Conservation (phyloP, 73 alveolate species). For the Paramecium tetraurelia region DNA sequence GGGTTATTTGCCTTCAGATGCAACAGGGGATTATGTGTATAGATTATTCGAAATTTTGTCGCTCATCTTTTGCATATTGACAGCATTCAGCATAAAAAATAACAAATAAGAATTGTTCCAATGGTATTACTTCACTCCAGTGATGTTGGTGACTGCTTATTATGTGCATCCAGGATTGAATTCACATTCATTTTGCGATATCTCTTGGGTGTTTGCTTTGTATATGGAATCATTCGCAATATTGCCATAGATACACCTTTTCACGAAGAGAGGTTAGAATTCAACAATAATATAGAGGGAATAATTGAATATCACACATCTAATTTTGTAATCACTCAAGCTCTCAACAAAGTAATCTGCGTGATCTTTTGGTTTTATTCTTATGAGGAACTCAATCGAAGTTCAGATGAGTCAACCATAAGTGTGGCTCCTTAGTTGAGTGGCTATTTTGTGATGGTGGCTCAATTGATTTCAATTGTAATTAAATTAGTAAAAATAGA, state of each 20-base stretch:
- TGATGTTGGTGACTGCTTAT: conserved; percentile 55
- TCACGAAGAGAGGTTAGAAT: conserved; percentile 52
- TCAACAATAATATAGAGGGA: conserved; percentile 49
- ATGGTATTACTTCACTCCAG: conserved; percentile 68
- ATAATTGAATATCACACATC: conserved; percentile 73
- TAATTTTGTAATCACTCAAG: conserved; percentile 43
- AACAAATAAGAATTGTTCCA: conserved; percentile 29
- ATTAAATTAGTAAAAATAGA: neutral
- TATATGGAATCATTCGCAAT: conserved; percentile 73
- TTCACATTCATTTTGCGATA: conserved; percentile 53
- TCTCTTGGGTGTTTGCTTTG: conserved; percentile 67
- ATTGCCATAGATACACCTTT: conserved; percentile 66
- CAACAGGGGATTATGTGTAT: conserved; percentile 63
- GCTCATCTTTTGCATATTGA: conserved; percentile 40
- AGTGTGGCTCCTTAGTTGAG: conserved; percentile 42
- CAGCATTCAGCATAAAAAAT: neutral
- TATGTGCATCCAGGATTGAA: conserved; percentile 64
- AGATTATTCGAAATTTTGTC: conserved; percentile 59
- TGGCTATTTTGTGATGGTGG: conserved; percentile 55
- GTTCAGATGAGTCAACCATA: conserved; percentile 10
- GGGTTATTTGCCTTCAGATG: conserved; percentile 65
- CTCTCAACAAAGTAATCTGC: conserved; percentile 31
- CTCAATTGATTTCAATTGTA: conserved; percentile 49
- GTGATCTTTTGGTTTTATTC: conserved; percentile 53
- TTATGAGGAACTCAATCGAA: conserved; percentile 32